Percentiles rank a stretch among this genome's conserved stretches.
Conservation (phyloP, 2,329 filamentous ascomycete species). For the Pseudomassariella vexata region DNA sequence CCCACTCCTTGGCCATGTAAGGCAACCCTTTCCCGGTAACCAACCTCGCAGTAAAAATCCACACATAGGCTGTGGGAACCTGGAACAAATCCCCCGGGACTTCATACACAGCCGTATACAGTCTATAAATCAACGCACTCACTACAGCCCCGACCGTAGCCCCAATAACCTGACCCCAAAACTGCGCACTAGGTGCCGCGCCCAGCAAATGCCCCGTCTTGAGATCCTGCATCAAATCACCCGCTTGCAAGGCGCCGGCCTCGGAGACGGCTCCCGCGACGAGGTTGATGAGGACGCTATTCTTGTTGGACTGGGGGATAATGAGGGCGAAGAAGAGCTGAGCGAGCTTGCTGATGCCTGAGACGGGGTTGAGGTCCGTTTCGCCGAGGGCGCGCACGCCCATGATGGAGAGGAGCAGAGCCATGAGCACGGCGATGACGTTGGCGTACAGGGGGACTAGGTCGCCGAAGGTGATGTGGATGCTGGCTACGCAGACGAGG, state of each 20-base stretch:
- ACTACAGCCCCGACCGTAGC: constrained; percentile 80
- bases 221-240: constrained; percentile 93
- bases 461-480: constrained; percentile 76
- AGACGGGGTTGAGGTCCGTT: constrained; percentile 94
- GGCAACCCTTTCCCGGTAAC: constrained; percentile 89
- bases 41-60: constrained; percentile 92
- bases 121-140: constrained; percentile 78
- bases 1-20: constrained; percentile 75
- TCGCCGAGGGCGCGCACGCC: constrained; percentile 65
- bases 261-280: constrained; percentile 86
- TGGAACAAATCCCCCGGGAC: constrained; percentile 88
- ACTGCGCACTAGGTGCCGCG: constrained; percentile 89
- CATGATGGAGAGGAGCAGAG: constrained; percentile 72
- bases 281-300: constrained; percentile 90
- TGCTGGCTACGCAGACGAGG: constrained; percentile 71
- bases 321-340: constrained; percentile 92
- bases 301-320: constrained; percentile 72
- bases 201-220: constrained; percentile 94
- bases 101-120: constrained; percentile 82
- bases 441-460: constrained; percentile 76
- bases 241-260: constrained; percentile 84
- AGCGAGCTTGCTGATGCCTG: constrained; percentile 92
- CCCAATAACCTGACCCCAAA: constrained; percentile 93
- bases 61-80: constrained; percentile 91
- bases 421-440: constrained; percentile 74